Base-by-base conservation (phyloP, 306 rosid genomes). In the Argentina anserina region DNA sequence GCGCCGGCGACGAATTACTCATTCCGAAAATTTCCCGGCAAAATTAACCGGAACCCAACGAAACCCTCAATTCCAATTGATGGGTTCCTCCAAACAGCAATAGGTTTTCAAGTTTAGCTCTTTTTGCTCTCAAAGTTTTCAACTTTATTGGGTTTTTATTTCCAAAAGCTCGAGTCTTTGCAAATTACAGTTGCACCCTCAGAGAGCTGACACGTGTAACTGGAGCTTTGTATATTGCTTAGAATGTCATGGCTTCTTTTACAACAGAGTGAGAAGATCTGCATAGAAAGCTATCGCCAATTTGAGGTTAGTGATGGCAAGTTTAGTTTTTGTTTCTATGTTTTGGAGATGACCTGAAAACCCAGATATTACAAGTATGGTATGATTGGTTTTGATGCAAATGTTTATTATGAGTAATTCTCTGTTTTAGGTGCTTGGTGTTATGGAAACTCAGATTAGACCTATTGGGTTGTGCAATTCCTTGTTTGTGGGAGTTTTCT, bases 1-100 rank as follows among this genome's bases (percentile, higher is more conserved):
- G 86, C 14, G 97, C 92, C 12, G 96, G 96, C 3, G 97, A 91
- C 39, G 98, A 79, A 77, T 81, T 84, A 49, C 83, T 90, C 97
- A 89, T 89, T 29, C 45, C 43, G 23, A 25, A 18, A n/a, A n/a
- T n/a, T 17, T 34, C 17, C 3, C 60, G 2, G 39, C n/a, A 46
- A 34, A 33, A 34, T 63, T 61, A 17, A 20, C 47, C 47, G 13
- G 18, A 42, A 42, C 3, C 14, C 11, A 47, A 9, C 20, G 11
- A 46, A 68, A 45, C 31, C 36, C 60, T 39, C 62, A 21, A 50
- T 11, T 50, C 18, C 42, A 26, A 6, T 14, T 45, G 12, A 33
- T 42, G 47, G 47, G 47, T 42, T 42, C 47, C 5, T 42, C 53
- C 53, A 50, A n/a, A 20, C 58, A 20, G 26, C 11, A 50, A n/a